A percentile compares a stretch with the other conserved stretches of the same genome.
Conservation (phyloP, 257 asterid species). For the Solanum habrochaites region DNA sequence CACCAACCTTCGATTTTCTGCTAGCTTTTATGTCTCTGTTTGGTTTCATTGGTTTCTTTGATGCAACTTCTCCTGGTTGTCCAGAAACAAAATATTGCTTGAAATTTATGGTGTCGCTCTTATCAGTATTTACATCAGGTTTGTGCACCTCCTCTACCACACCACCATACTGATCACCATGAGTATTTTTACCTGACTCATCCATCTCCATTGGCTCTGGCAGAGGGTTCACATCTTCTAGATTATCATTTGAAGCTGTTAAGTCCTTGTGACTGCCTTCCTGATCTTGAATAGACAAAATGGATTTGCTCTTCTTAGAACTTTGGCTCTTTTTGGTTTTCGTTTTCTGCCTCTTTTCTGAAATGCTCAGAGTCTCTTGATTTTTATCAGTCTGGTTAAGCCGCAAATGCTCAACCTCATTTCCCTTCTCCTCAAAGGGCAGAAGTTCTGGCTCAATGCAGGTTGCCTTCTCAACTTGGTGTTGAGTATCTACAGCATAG, state of each 20-base stretch:
- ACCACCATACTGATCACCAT: neutral
- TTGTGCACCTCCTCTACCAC: conserved; percentile 9
- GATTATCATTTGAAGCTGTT: conserved; percentile 17
- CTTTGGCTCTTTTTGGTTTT: conserved; percentile 26
- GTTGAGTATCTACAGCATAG: conserved; percentile 1
- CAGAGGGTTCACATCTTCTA: conserved; percentile 1
- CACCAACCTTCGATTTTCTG: neutral
- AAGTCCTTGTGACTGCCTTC: conserved; percentile 15
- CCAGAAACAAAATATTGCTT: conserved; percentile 41
- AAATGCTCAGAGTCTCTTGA: conserved; percentile 7
- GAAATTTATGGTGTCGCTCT: conserved; percentile 37
- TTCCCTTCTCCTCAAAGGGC: conserved; percentile 10
- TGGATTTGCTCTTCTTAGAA: conserved; percentile 20
- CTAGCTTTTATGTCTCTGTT: neutral
- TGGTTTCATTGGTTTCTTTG: conserved; percentile 3
- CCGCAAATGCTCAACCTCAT: conserved; percentile 4
- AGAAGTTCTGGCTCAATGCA: conserved; percentile 6
- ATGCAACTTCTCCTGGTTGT: conserved; percentile 15
- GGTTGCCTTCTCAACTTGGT: conserved; percentile 4
- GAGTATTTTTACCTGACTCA: conserved; percentile 2
- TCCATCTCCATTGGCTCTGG: neutral
- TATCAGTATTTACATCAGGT: conserved; percentile 14
- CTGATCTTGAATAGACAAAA: conserved; percentile 14
- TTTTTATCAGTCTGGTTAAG: conserved; percentile 4
- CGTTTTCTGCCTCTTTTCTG: conserved; percentile 15